Base-by-base conservation (phyloP, 108 stramenopile species). In the Conticribra weissflogii region DNA sequence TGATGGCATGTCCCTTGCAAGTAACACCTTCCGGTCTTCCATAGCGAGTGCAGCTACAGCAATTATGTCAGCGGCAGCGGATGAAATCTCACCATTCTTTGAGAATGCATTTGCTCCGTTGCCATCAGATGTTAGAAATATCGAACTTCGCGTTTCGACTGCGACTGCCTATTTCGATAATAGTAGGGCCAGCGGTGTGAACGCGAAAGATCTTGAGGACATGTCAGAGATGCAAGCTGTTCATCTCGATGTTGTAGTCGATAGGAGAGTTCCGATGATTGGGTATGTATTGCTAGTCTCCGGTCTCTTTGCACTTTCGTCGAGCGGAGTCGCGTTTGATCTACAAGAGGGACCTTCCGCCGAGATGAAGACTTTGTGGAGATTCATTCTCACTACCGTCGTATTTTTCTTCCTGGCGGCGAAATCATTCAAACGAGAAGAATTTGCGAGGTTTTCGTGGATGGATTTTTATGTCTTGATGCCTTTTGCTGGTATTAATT, bases 281-380 rank as follows among this genome's bases (percentile, higher is more conserved):
- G 86, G 79, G 18, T 90, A 87, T 55, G 32, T 83, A 14, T 45
- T 78, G 5, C 64, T 90, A 19, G 53, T 75, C 0, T 24, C 50
- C 5, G 85, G 84, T 0, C 68, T 90, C 1, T 49, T 90, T 27
- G 78, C 85, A 17, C 45, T 87, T 3, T 76, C 81, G 19, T 61
- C 78, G 17, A 70, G 82, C 44, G 86, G 85, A 21, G 83, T 84
- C 0, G 58, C 83, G 23, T 65, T 87, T 0, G 60, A 81, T 31
- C 58, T 87, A 27, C 83, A 88, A 25, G 73, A 50, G 7, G 72
- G 63, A 41, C 83, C 84, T 0, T 55, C 76, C 14, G 41, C 78
- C 0, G 64, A 63, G 19, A 78, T 88, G 75, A 90, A 90, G 50
- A 54, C 86, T 53, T 72, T 75, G n/a, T 90, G 89, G 89, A 46